phyloP scores from a whole-genome alignment of 108 stramenopile species.

The Nannochloropsis gaditana region DNA sequence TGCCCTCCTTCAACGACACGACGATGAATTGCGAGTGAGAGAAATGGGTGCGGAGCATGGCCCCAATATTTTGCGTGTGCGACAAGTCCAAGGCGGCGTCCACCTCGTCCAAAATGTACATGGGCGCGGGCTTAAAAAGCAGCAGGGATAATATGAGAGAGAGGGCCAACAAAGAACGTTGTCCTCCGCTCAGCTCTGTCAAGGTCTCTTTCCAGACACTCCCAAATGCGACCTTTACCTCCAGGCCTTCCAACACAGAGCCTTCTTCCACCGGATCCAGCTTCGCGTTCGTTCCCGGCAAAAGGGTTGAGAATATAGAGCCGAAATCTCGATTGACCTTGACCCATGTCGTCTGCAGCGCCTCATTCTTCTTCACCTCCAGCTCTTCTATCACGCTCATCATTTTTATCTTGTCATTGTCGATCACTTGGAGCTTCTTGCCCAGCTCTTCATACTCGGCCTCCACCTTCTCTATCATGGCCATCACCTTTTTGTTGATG shows the following conservation, averaged over 20 bases:
- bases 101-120: conserved; percentile 99
- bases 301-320: conserved; percentile 90
- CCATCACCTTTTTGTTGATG: conserved; percentile 99
- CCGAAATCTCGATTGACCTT: conserved; percentile 98
- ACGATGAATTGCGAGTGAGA: conserved; percentile 98
- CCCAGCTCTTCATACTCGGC: conserved; percentile 93
- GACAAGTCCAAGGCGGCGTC: conserved; percentile 96
- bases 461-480: conserved; percentile 98
- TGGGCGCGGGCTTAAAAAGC: conserved; percentile 96
- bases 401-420: conserved; percentile 96
- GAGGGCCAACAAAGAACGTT: conserved; percentile 92
- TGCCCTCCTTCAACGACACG: conserved; percentile 95
- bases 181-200: conserved; percentile 95
- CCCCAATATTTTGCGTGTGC: conserved; percentile 99
- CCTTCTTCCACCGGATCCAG: conserved; percentile 88
- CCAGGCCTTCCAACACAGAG: conserved; percentile 85
- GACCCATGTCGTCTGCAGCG: conserved; percentile 76
- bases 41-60: conserved; percentile 97
- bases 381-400: conserved; percentile 89
- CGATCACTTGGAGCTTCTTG: conserved; percentile 84
- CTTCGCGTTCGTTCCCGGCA: conserved; percentile 91
- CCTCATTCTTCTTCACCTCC: conserved; percentile 89
- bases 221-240: conserved; percentile 94
- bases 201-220: conserved; percentile 95
- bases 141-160: conserved; percentile 90